These are phyloP conservation scores for Prinsepia uniflora DNA, from an alignment of 306 rosid species.

Conservation along the genomic window DNA sequence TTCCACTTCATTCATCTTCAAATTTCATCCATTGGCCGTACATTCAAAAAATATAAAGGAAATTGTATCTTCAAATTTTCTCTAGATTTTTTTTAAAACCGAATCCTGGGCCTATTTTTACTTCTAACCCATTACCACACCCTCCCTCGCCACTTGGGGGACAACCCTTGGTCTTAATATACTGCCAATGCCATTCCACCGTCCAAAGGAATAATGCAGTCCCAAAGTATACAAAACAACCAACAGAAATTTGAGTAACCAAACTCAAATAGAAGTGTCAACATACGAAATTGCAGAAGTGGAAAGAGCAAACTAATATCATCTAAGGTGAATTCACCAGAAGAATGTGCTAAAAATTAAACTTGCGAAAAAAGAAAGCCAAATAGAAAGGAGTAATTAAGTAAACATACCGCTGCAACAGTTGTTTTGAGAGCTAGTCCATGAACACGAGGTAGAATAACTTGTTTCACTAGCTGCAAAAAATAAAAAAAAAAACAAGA, in stretches of 20 bases:
- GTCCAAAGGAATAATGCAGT: not conserved
- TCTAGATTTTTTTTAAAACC: too few relatives aligned
- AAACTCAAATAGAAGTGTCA: not conserved
- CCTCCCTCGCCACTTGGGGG: too few relatives aligned
- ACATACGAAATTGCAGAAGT: not conserved
- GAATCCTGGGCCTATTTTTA: too few relatives aligned
- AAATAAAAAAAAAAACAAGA: constrained; percentile 25
- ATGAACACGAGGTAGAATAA: constrained; percentile 92
- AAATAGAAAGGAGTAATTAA: constrained; percentile 8
- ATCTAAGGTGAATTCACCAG: not conserved
- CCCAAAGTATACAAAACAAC: not conserved
- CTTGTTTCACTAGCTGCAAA: constrained; percentile 79
- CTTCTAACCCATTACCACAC: too few relatives aligned
- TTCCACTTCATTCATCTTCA: not conserved
- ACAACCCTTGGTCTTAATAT: not conserved
- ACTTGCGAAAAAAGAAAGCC: constrained; percentile 5
- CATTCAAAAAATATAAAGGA: not conserved
- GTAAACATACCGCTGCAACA: constrained; percentile 82
- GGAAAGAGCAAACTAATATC: not conserved
- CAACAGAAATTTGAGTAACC: not conserved
- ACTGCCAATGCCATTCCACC: not conserved
- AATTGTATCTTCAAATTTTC: not conserved
- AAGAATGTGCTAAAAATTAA: not conserved
- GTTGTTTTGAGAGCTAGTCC: constrained; percentile 95
- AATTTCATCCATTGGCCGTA: not conserved